Base-by-base conservation (phyloP, 441 rosid species). In the Erysimum cheiri region DNA sequence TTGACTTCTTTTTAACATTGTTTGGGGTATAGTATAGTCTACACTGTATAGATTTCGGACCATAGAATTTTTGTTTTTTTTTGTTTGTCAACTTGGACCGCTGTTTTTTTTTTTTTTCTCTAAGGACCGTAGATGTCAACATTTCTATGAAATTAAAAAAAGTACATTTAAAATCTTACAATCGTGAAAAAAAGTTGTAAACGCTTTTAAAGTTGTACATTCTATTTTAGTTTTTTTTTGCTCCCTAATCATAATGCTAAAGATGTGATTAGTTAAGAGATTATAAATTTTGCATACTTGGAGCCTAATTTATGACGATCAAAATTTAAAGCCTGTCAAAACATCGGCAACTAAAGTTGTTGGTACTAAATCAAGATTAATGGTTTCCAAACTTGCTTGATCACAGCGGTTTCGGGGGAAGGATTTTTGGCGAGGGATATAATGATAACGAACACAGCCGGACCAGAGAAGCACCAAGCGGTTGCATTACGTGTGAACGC, bases 381-480 rank as follows among this genome's bases (percentile, higher is more conserved):
- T 53, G 35, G 17, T 50, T 70, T 8, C 19, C 17, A 40, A 40
- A 60, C 46, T 50, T 61, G 32, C 5, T 53, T 3, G 12, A 6
- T 74, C 63, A 58, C 83, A 92, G 98, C 96, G 6, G 90, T 90
- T 5, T 90, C 97, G 0, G 98, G 92, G 0, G 96, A 90, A 3
- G 93, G 97, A 4, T 92, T 92, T 77, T 72, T 92, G 33, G 98
- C 98, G 12, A 70, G 92, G 33, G 98, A 87, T 58, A 69, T 92
- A 57, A 77, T 86, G 31, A 74, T 92, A 26, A 85, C 82, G 61
- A 92, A 92, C 81, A 71, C 81, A 5, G 98, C 98, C 0, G 98
- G 95, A 37, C 85, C 96, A 0, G 80, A 43, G 75, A 88, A 84
- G 79, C 83, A 84, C 74, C 98, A 92, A 69, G 98, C 98, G 0